Evolutionary conservation across 306 rosid species (phyloP).

Genomic region (Cucumis melo): DNA sequence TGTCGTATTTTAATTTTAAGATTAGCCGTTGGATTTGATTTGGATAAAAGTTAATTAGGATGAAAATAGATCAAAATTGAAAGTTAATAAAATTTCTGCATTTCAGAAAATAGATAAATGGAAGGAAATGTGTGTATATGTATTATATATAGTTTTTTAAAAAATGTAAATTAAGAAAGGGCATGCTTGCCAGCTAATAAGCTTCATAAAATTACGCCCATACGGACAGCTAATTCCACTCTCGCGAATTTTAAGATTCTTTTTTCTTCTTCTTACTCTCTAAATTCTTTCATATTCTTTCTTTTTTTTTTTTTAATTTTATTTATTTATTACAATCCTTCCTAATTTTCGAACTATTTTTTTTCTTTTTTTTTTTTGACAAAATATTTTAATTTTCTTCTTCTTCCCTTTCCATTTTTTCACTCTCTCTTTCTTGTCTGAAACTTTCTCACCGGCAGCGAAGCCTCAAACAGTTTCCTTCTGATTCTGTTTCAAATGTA

Average conservation of each 20-base stretch:
- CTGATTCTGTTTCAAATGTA: conserved; percentile 31
- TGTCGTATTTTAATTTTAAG: no score
- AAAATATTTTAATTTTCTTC: neutral
- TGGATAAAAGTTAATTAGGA: no score
- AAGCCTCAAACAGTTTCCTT: conserved; percentile 6
- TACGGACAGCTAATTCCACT: conserved; percentile 51
- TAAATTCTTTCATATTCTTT: neutral
- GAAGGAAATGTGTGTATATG: neutral
- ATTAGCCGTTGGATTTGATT: no score
- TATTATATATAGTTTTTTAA: neutral
- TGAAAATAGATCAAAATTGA: no score
- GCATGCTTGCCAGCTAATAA: conserved; percentile 80
- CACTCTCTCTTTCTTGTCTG: neutral
- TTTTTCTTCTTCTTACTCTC: neutral
- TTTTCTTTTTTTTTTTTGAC: neutral
- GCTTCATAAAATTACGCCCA: conserved; percentile 50
- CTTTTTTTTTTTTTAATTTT: no score
- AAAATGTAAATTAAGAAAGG: conserved; percentile 5
- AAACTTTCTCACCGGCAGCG: conserved; percentile 1
- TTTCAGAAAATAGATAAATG: no score
- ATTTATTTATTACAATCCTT: neutral
- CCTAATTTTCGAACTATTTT: neutral
- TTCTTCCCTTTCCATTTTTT: neutral
- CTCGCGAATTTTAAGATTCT: conserved; percentile 3
- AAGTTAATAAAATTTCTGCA: no score